These are phyloP conservation scores for Myrica gale DNA, from an alignment of 306 rosid species.

Conservation along the genomic window DNA sequence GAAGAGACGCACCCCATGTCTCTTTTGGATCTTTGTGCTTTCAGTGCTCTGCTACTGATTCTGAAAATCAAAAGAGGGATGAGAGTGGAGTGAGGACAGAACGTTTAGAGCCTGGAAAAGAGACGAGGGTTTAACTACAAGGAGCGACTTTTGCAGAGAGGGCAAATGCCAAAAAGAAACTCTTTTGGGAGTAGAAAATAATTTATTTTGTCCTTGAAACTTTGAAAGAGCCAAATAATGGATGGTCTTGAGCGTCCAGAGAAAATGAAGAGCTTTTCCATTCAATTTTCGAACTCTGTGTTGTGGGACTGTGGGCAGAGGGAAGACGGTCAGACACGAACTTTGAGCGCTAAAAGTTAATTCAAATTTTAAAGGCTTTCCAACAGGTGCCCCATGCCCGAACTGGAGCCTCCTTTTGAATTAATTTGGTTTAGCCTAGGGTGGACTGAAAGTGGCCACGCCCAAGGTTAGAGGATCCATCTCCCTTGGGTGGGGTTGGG, in stretches of 20 bases:
- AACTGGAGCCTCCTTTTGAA: too few relatives aligned
- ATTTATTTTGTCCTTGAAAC: background rate
- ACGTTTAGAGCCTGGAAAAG: background rate
- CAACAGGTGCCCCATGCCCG: background rate
- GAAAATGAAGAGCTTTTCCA: background rate
- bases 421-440: too few relatives aligned
- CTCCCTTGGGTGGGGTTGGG: background rate
- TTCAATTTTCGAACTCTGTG: background rate
- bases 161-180: too few relatives aligned
- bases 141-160: background rate
- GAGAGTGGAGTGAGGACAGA: background rate
- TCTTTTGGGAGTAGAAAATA: background rate
- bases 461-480: background rate
- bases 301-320: background rate
- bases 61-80: background rate
- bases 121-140: background rate
- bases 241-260: background rate
- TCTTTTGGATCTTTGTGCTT: background rate
- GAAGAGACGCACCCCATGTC: slow-evolving; percentile 91
- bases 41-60: background rate
- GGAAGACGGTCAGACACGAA: background rate
- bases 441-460: background rate
- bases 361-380: slow-evolving; percentile 10
- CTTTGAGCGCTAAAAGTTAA: slow-evolving; percentile 31
- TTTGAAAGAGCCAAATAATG: background rate